phyloP scores from a whole-genome alignment of 768 basidiomycete genomes.

The Serendipita indica region DNA sequence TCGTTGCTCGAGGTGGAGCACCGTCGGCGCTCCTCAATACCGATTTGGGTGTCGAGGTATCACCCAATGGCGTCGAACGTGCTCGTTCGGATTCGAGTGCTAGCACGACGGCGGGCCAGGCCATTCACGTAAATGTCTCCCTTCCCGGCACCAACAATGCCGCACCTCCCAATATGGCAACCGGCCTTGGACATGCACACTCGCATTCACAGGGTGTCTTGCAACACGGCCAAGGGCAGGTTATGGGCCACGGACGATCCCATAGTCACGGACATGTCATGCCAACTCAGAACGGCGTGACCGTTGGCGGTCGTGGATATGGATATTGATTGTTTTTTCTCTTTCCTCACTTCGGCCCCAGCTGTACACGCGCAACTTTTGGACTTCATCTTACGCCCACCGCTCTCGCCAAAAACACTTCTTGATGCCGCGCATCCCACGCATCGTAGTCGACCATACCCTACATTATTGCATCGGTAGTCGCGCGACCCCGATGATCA shows the following conservation, averaged over 20 bases:
- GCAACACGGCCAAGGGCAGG: neutral
- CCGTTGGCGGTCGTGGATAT: slow-evolving; percentile 1
- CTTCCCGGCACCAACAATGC: neutral
- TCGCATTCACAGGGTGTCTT: neutral
- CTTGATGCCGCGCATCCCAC: too few relatives aligned
- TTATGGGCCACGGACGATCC: neutral
- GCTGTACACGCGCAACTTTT: neutral
- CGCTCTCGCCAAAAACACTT: neutral
- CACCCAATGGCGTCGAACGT: neutral
- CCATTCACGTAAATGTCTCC: neutral
- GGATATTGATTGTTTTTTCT: slow-evolving; percentile 1
- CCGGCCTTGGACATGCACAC: neutral
- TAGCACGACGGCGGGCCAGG: neutral
- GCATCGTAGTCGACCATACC: neutral
- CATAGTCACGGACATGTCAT: slow-evolving; percentile 1
- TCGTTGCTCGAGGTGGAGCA: neutral
- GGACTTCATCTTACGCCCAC: neutral
- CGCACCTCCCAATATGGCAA: neutral
- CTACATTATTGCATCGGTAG: neutral
- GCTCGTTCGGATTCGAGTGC: neutral
- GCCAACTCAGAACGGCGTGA: neutral
- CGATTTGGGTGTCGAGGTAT: neutral
- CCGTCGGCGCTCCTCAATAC: neutral
- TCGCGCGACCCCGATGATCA: neutral
- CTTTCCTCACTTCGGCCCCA: neutral